A percentile compares a stretch with the other conserved stretches of the same genome.
Conservation (phyloP, 495 filamentous ascomycete genomes). For the Parachaetomium inaequale region DNA sequence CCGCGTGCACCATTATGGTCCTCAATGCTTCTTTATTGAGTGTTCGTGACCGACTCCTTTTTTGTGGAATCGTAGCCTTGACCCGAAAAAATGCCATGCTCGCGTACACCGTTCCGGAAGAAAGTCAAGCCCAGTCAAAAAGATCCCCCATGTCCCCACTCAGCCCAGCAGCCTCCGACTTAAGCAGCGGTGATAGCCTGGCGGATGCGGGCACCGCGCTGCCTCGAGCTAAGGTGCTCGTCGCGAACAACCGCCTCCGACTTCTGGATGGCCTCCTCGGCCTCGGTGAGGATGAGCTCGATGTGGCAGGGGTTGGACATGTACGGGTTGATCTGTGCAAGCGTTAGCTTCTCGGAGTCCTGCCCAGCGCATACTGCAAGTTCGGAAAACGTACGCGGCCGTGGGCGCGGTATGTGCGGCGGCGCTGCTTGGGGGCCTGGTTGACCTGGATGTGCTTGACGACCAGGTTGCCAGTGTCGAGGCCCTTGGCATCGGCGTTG, state of each 20-base stretch:
- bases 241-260: constrained; percentile 60
- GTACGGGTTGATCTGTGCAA: constrained; percentile 89
- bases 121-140: constrained; percentile 40
- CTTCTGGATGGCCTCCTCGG: constrained; percentile 87
- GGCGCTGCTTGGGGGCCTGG: constrained; percentile 97
- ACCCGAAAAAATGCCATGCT: constrained; percentile 42
- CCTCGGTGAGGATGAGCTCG: constrained; percentile 98
- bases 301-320: constrained; percentile 99
- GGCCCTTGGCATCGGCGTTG: constrained; percentile 98
- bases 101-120: constrained; percentile 42
- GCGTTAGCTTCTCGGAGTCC: constrained; percentile 27
- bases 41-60: constrained; percentile 38
- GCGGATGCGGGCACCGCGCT: constrained; percentile 78
- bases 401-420: constrained; percentile 98
- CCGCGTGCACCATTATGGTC: constrained; percentile 23
- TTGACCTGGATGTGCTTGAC: constrained; percentile 99
- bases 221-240: constrained; percentile 72
- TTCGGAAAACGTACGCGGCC: constrained; percentile 77
- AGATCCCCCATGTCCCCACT: constrained; percentile 27
- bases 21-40: constrained; percentile 39
- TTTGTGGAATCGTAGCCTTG: constrained; percentile 39
- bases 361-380: constrained; percentile 7
- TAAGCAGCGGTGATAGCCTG: constrained; percentile 78
- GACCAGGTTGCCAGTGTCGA: constrained; percentile 92
- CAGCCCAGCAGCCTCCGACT: constrained; percentile 24